Evolutionary conservation across 176 grass and related monocot genomes (phyloP).

Genomic region (Secale cereale): DNA sequence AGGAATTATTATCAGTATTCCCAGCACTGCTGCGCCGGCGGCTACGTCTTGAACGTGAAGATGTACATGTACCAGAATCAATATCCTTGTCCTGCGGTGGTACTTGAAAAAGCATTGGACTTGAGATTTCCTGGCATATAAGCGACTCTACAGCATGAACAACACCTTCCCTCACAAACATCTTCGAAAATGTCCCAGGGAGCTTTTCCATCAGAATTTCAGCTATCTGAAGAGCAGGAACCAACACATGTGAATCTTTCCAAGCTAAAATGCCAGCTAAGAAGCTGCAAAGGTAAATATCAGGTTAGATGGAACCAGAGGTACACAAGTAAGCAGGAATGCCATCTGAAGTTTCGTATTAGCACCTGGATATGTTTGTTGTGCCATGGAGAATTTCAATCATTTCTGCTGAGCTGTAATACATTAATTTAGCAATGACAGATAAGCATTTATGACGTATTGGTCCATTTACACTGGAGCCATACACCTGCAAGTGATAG

Average conservation of each 20-base stretch:
- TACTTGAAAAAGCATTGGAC: constrained; percentile 31
- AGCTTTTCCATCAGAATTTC: constrained; percentile 91
- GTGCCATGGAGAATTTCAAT: constrained; percentile 65
- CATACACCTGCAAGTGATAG: constrained; percentile 57
- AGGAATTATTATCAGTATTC: constrained; percentile 35
- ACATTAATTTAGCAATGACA: constrained; percentile 83
- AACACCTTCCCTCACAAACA: constrained; percentile 95
- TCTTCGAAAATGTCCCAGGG: constrained; percentile 72
- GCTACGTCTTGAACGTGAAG: constrained; percentile 66
- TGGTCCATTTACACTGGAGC: constrained; percentile 71
- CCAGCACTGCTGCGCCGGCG: constrained; percentile 43
- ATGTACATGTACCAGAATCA: constrained; percentile 39
- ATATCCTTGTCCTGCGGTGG: constrained; percentile 32
- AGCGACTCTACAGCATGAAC: constrained; percentile 82
- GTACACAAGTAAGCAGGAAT: constrained; percentile 3
- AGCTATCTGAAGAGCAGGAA: constrained; percentile 86
- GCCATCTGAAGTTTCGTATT: not conserved
- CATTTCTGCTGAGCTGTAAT: constrained; percentile 82
- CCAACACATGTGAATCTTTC: constrained; percentile 83
- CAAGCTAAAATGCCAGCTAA: constrained; percentile 85
- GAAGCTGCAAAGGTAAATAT: constrained; percentile 49
- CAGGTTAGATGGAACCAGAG: not conserved
- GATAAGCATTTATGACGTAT: constrained; percentile 82
- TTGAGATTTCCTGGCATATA: constrained; percentile 49
- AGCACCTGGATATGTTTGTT: constrained; percentile 88